Evolutionary conservation across 495 filamentous ascomycete species (phyloP).

Genomic region (Astrothelium subdiscretum): DNA sequence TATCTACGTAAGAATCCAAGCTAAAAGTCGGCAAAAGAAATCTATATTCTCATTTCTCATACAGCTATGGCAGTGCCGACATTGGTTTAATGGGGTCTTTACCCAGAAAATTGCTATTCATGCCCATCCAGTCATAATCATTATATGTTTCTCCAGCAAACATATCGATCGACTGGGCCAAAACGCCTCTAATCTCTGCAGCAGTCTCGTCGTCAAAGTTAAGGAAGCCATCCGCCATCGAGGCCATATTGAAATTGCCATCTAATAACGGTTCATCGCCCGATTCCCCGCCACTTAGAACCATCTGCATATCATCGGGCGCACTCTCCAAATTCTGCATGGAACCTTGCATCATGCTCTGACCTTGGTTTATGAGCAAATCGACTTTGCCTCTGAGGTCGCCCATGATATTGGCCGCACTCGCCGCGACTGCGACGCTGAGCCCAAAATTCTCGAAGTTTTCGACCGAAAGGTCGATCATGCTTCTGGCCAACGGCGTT

Average conservation of each 20-base stretch:
- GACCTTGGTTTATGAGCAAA: slow-evolving; percentile 6
- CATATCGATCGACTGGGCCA: neutral
- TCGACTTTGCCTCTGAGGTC: slow-evolving; percentile 25
- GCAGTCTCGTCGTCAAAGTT: neutral
- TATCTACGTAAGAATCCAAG: no score
- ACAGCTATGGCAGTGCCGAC: no score
- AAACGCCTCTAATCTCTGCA: neutral
- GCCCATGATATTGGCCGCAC: slow-evolving; percentile 32
- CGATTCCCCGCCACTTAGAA: neutral
- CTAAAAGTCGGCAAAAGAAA: no score
- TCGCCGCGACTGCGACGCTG: slow-evolving; percentile 33
- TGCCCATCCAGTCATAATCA: neutral
- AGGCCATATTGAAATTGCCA: neutral
- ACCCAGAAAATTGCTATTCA: neutral
- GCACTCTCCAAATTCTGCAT: neutral
- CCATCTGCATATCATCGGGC: neutral
- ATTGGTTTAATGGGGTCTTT: neutral
- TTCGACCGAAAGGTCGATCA: slow-evolving; percentile 30
- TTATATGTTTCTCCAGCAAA: neutral
- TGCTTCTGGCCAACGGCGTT: slow-evolving; percentile 25
- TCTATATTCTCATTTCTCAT: no score
- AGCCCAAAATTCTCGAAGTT: slow-evolving; percentile 37
- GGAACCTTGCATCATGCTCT: neutral
- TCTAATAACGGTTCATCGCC: neutral
- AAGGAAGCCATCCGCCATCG: neutral